Evolutionary conservation across 192 early-diverging fungal species (phyloP).

Genomic region (Spizellomyces sp.): DNA sequence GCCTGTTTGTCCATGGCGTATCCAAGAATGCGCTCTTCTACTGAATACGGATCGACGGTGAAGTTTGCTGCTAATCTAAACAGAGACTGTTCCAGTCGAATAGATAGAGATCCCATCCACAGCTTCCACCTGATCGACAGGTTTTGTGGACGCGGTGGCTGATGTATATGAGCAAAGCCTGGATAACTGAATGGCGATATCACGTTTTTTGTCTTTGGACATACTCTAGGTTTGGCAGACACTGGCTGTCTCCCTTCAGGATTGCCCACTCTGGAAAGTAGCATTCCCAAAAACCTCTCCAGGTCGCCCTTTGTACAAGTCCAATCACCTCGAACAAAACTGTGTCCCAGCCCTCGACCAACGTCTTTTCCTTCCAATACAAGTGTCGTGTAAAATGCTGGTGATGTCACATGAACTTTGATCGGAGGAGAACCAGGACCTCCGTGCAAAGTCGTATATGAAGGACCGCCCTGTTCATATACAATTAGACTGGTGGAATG

Average conservation of each 20-base stretch:
- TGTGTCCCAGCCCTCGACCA: slow-evolving; percentile 16
- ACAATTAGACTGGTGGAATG: slow-evolving; percentile 9
- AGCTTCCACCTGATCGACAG: background rate
- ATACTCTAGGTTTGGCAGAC: too few relatives aligned
- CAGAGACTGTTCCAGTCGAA: slow-evolving; percentile 6
- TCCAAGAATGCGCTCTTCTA: slow-evolving; percentile 11
- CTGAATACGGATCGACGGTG: slow-evolving; percentile 32
- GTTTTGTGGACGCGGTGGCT: too few relatives aligned
- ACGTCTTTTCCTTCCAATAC: slow-evolving; percentile 16
- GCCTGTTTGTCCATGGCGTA: slow-evolving; percentile 9
- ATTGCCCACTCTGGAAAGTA: too few relatives aligned
- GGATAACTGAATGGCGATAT: too few relatives aligned
- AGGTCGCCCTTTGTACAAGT: slow-evolving; percentile 1
- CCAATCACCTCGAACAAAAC: slow-evolving; percentile 34
- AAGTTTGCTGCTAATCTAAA: slow-evolving; percentile 31
- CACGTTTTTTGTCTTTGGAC: too few relatives aligned
- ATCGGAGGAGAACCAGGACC: background rate
- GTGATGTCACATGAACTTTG: slow-evolving; percentile 9
- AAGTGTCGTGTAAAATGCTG: slow-evolving; percentile 25
- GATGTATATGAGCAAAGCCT: too few relatives aligned
- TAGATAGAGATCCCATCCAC: background rate
- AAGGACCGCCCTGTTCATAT: too few relatives aligned
- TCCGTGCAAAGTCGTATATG: too few relatives aligned
- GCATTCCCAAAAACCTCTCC: background rate
- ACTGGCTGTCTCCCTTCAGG: too few relatives aligned